Conservation (phyloP, 2,329 filamentous ascomycete genomes). For the Colletotrichum acutatum region DNA sequence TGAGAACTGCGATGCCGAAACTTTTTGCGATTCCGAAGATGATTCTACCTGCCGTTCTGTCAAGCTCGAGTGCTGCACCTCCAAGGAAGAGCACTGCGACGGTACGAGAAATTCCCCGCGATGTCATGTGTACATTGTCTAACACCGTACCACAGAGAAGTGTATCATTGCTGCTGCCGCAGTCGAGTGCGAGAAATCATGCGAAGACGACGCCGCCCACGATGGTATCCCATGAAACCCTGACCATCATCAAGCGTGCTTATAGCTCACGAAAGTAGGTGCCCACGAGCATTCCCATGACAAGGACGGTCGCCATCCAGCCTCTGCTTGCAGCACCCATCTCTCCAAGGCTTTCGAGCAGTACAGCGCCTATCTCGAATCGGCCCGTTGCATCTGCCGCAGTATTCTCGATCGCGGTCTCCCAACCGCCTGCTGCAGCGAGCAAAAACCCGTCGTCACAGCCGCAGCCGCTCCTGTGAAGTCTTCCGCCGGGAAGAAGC, state of each 20-base stretch:
- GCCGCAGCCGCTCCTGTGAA: conserved; percentile 10
- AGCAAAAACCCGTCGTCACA: conserved; percentile 13
- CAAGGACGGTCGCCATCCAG: conserved; percentile 39
- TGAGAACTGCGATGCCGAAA: conserved; percentile 28
- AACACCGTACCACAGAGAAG: conserved; percentile 40
- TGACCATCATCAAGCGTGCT: conserved; percentile 3
- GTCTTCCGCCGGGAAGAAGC: not conserved
- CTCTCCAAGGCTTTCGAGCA: conserved; percentile 46
- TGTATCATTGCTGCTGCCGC: conserved; percentile 45
- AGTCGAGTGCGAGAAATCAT: conserved; percentile 44
- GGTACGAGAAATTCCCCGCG: conserved; percentile 29
- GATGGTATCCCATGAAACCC: conserved; percentile 38
- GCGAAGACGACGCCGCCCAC: conserved; percentile 39
- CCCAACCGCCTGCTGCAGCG: conserved; percentile 42
- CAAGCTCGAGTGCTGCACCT: conserved; percentile 41
- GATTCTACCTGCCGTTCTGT: conserved; percentile 21
- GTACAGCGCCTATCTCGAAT: conserved; percentile 48
- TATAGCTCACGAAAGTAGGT: conserved; percentile 9
- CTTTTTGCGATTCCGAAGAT: conserved; percentile 38
- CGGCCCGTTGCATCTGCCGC: conserved; percentile 51
- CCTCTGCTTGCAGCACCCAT: conserved; percentile 45
- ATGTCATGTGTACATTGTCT: not conserved
- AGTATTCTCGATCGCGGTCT: conserved; percentile 44
- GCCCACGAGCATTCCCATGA: conserved; percentile 43
- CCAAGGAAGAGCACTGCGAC: conserved; percentile 42